A percentile compares a stretch with the other conserved stretches of the same genome.
Conservation (phyloP, 1,284 basidiomycete species). For the Phellinidium pouzarii region DNA sequence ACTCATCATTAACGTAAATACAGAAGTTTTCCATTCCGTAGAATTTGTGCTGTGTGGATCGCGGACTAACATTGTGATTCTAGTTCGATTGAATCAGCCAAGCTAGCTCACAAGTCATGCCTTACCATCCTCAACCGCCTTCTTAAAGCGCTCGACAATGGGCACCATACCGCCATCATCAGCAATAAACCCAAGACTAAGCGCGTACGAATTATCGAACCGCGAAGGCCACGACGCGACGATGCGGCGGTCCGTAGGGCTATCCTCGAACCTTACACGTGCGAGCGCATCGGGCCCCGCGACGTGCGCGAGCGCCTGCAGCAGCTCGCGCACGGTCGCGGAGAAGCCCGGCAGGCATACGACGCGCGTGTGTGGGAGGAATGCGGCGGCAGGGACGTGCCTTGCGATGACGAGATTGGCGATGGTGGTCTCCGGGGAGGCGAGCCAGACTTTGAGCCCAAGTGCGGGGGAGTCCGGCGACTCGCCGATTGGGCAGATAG, state of each 20-base stretch:
- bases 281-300: slow-evolving; percentile 34
- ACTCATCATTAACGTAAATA: too few relatives aligned
- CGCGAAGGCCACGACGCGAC: slow-evolving; percentile 43
- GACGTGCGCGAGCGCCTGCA: slow-evolving; percentile 37
- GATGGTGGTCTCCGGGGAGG: slow-evolving; percentile 46
- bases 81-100: too few relatives aligned
- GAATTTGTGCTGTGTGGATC: too few relatives aligned
- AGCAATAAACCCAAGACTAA: slow-evolving; percentile 37
- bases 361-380: slow-evolving; percentile 45
- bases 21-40: too few relatives aligned
- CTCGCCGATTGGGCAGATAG: slow-evolving; percentile 49
- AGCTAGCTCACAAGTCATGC: slow-evolving; percentile 6
- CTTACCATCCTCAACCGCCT: slow-evolving; percentile 26
- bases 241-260: slow-evolving; percentile 35
- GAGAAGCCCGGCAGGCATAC: slow-evolving; percentile 47
- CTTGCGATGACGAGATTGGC: slow-evolving; percentile 49
- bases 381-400: slow-evolving; percentile 40
- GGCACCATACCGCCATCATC: slow-evolving; percentile 43
- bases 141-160: slow-evolving; percentile 36
- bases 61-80: too few relatives aligned
- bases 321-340: slow-evolving; percentile 38
- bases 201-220: slow-evolving; percentile 39
- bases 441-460: slow-evolving; percentile 46
- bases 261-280: slow-evolving; percentile 38
- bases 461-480: slow-evolving; percentile 37